Conservation (phyloP, 139 green algal genomes). For the Parachlorella kessleri region DNA sequence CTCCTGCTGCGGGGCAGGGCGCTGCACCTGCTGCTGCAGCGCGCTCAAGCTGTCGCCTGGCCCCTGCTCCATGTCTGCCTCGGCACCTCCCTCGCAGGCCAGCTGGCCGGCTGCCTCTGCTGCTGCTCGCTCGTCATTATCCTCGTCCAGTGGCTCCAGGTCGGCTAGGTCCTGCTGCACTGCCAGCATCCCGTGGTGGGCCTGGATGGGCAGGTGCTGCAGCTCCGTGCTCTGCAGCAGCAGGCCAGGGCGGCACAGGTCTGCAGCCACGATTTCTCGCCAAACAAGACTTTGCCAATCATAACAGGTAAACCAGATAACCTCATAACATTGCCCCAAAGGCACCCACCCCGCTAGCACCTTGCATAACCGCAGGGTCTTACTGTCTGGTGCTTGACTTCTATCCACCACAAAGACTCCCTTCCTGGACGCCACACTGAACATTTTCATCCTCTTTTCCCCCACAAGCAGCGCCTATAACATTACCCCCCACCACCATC, state of each 20-base stretch:
- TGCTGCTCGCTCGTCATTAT: background rate
- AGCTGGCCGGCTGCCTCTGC: background rate
- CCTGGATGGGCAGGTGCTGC: background rate
- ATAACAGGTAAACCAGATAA: no score
- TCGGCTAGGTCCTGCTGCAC: background rate
- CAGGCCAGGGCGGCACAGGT: background rate
- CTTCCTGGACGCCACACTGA: no score
- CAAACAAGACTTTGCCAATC: no score
- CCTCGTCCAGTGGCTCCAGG: slow-evolving; percentile 1
- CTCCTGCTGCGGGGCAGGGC: background rate
- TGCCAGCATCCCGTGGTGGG: background rate
- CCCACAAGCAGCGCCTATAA: no score
- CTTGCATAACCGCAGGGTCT: no score
- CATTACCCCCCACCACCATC: no score
- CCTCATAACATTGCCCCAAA: no score
- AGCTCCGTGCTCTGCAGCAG: background rate
- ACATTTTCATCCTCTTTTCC: no score
- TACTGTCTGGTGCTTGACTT: no score
- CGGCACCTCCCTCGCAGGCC: background rate
- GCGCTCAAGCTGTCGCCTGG: background rate
- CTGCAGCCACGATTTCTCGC: no score
- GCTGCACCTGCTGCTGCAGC: background rate
- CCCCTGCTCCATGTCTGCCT: background rate
- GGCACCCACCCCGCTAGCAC: no score
- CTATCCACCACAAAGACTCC: no score